Conservation (phyloP, 805 yeast species). For the Yarrowia sp. region DNA sequence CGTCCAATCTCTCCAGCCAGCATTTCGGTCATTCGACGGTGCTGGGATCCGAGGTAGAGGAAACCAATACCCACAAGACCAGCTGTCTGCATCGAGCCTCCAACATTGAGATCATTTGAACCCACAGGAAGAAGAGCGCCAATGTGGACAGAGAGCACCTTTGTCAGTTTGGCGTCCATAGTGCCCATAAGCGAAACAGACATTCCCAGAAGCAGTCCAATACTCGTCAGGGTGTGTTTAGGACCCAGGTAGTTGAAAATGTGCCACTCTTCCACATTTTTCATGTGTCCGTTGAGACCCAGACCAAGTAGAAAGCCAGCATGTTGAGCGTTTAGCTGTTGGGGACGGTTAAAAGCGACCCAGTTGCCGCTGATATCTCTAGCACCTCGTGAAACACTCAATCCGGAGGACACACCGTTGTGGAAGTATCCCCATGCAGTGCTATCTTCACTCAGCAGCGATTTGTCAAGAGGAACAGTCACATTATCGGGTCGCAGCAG, state of each 20-base stretch:
- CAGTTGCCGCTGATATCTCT: conserved; percentile 80
- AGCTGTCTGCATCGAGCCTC: conserved; percentile 80
- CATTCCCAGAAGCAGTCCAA: conserved; percentile 87
- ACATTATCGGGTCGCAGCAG: conserved; percentile 63
- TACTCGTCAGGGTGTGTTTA: conserved; percentile 76
- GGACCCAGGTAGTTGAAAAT: conserved; percentile 90
- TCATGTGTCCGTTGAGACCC: conserved; percentile 87
- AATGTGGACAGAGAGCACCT: conserved; percentile 88
- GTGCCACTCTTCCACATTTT: conserved; percentile 89
- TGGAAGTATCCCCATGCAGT: conserved; percentile 84
- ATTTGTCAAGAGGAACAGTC: conserved; percentile 58
- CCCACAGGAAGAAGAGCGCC: conserved; percentile 89
- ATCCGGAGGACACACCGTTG: conserved; percentile 84
- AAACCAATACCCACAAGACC: conserved; percentile 89
- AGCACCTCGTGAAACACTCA: conserved; percentile 65
- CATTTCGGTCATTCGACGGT: conserved; percentile 80
- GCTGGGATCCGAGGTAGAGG: conserved; percentile 71
- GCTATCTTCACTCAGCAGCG: conserved; percentile 38
- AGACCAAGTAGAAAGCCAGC: conserved; percentile 93
- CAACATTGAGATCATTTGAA: conserved; percentile 82
- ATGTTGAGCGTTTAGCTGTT: conserved; percentile 70
- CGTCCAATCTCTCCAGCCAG: conserved; percentile 58
- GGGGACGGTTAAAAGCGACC: conserved; percentile 84
- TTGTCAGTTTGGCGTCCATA: conserved; percentile 81
- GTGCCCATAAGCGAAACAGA: conserved; percentile 81